These are phyloP conservation scores for Syzygium malaccense DNA, from an alignment of 441 rosid species.

Conservation along the genomic window DNA sequence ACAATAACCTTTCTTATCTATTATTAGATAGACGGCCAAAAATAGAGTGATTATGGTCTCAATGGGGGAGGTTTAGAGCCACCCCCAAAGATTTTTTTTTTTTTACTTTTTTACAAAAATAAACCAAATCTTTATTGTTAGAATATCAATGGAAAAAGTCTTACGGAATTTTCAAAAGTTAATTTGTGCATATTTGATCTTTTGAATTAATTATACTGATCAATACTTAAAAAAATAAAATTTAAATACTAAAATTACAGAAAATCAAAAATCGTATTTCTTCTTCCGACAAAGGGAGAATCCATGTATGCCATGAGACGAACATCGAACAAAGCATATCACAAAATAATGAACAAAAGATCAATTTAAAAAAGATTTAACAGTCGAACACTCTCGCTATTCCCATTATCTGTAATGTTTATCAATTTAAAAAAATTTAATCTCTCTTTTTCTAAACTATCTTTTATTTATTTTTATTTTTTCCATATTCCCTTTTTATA, in stretches of 20 bases:
- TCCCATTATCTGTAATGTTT: not conserved
- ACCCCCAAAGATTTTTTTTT: too few species aligned
- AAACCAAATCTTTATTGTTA: not conserved
- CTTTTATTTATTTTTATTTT: fast-evolving
- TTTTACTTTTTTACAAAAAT: not conserved
- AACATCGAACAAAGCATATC: not conserved
- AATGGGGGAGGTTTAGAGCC: too few species aligned
- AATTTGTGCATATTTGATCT: not conserved
- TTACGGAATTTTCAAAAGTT: not conserved
- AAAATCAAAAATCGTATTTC: not conserved
- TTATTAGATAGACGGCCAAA: too few species aligned
- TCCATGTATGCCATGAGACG: not conserved
- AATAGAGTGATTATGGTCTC: too few species aligned
- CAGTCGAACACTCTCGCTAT: not conserved
- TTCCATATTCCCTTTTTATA: not conserved
- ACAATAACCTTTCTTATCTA: too few species aligned
- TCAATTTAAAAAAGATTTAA: not conserved
- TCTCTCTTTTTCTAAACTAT: too few species aligned
- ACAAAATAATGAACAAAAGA: not conserved
- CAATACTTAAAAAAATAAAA: not conserved
- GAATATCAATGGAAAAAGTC: not conserved
- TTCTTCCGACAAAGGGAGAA: not conserved
- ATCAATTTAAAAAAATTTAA: not conserved
- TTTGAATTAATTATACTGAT: not conserved
- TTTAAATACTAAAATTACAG: not conserved